Conservation (phyloP, 805 yeast species). For the Barnettozyma sp. region DNA sequence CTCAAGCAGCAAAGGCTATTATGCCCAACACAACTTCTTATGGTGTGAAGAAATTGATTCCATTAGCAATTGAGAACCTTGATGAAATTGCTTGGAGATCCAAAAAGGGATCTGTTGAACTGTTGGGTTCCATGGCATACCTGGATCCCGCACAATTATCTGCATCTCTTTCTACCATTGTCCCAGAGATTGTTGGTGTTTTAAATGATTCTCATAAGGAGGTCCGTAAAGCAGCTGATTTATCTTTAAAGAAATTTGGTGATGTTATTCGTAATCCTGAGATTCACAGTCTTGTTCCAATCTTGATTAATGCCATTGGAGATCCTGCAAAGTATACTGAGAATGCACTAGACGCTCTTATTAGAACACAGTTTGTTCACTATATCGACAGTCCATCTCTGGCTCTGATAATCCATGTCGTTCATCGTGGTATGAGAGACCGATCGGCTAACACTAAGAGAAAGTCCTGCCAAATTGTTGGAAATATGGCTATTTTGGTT, state of each 20-base stretch:
- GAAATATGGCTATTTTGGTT: constrained; percentile 95
- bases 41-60: constrained; percentile 88
- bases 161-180: constrained; percentile 78
- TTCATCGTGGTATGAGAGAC: constrained; percentile 92
- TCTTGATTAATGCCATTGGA: constrained; percentile 84
- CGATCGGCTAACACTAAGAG: constrained; percentile 89
- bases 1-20: constrained; percentile 75
- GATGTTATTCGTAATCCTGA: constrained; percentile 97
- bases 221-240: constrained; percentile 92
- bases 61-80: constrained; percentile 77
- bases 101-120: constrained; percentile 92
- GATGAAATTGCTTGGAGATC: constrained; percentile 94
- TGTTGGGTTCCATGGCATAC: constrained; percentile 96
- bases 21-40: constrained; percentile 89
- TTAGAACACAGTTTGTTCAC: constrained; percentile 91
- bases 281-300: constrained; percentile 86
- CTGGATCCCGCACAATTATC: constrained; percentile 92
- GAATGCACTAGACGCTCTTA: constrained; percentile 74
- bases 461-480: constrained; percentile 96
- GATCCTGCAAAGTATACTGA: constrained; percentile 92
- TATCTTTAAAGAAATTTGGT: constrained; percentile 83
- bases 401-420: constrained; percentile 90
- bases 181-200: constrained; percentile 95
- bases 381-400: constrained; percentile 97
- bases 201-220: constrained; percentile 94